Conservation (phyloP, 108 stramenopile species). For the Hondaea fermentalgiana region DNA sequence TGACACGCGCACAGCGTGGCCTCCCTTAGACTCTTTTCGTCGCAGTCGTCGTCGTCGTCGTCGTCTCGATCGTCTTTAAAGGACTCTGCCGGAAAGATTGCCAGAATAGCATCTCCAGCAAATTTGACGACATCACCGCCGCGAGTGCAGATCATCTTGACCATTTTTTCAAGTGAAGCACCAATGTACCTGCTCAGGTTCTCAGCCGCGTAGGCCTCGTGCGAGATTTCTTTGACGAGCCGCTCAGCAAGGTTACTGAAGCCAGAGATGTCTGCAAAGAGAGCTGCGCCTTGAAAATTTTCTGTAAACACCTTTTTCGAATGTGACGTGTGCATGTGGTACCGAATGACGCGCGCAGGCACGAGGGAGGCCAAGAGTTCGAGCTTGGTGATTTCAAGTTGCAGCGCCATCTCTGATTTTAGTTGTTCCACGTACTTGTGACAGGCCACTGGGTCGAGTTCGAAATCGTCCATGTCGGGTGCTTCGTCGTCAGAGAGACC, state of each 20-base stretch:
- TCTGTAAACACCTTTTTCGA: neutral
- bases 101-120: conserved; percentile 51
- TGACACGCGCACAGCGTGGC: conserved; percentile 6
- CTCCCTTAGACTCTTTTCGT: neutral
- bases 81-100: conserved; percentile 35
- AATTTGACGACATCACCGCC: conserved; percentile 57
- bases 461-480: neutral
- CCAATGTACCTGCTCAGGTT: conserved; percentile 39
- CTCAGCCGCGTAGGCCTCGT: conserved; percentile 36
- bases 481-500: neutral
- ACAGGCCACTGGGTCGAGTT: neutral
- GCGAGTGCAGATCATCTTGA: conserved; percentile 29
- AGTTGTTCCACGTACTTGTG: neutral
- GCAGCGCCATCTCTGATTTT: neutral
- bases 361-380: neutral
- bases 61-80: neutral
- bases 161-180: conserved; percentile 39
- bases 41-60: too few relatives aligned
- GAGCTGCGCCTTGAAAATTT: conserved; percentile 32
- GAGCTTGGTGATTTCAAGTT: neutral
- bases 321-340: neutral
- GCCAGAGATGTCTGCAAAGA: conserved; percentile 49
- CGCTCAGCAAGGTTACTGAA: conserved; percentile 42
- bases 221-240: conserved; percentile 22
- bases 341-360: neutral